Evolutionary conservation across 2,329 filamentous ascomycete genomes (phyloP).

Genomic region (Trichoderma citrinoviride): DNA sequence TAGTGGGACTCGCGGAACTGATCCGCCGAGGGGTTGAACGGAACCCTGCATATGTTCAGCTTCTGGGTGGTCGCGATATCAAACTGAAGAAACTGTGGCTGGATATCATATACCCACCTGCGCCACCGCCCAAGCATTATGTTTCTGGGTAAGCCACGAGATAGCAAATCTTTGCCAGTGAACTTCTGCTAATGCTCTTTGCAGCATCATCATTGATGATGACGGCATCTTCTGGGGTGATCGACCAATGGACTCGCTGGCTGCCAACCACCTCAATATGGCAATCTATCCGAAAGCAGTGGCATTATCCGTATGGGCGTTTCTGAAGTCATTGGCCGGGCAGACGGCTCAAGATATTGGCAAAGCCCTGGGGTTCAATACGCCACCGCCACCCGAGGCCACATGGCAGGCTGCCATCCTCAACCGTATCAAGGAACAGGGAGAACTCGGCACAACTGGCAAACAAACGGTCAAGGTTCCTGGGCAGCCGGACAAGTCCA

Average conservation of each 20-base stretch:
- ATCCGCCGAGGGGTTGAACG: constrained; percentile 40
- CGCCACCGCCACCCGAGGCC: constrained; percentile 29
- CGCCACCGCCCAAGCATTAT: constrained; percentile 58
- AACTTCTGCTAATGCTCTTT: constrained; percentile 25
- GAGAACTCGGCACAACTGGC: constrained; percentile 26
- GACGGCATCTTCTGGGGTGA: constrained; percentile 49
- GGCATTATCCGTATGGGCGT: constrained; percentile 51
- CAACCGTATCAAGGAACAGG: constrained; percentile 31
- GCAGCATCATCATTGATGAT: constrained; percentile 50
- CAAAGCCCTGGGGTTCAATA: constrained; percentile 45
- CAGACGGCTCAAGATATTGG: constrained; percentile 45
- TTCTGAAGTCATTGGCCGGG: constrained; percentile 47
- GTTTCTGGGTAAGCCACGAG: constrained; percentile 53
- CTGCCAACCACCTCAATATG: constrained; percentile 46
- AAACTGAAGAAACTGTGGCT: constrained; percentile 56
- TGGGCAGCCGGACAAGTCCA: constrained; percentile 29
- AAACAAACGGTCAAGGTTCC: constrained; percentile 28
- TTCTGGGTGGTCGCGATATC: constrained; percentile 47
- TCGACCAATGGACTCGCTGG: constrained; percentile 47
- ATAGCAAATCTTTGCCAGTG: too few species aligned
- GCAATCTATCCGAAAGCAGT: constrained; percentile 54
- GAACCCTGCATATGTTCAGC: constrained; percentile 41
- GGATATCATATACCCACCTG: constrained; percentile 57
- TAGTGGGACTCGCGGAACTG: constrained; percentile 35
- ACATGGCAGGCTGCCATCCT: constrained; percentile 36